Evolutionary conservation across 2,329 filamentous ascomycete genomes (phyloP), one percentile per base, ranked within the genome.

Genomic region (Penicillium sp.): DNA sequence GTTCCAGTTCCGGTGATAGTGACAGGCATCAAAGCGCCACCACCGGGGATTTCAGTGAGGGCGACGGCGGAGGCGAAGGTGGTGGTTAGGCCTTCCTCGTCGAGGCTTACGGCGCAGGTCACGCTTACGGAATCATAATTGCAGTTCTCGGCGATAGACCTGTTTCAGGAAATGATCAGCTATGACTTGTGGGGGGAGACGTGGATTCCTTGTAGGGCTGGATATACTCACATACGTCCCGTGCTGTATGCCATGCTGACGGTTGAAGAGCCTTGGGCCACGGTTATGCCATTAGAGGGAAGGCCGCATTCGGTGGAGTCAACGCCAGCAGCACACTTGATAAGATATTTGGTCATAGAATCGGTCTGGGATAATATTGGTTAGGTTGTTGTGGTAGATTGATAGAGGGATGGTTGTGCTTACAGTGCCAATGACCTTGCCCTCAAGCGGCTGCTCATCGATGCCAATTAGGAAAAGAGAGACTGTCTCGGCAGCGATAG

Each of bases 391-490:
- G 10, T 8, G 2, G 3, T 19, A 2, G 34, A 29, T 34, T 3
- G 40, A 33, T 21, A 21, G 21, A 37, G 19, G 15, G 3, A 15
- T 17, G 15, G 9, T 46, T 34, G 6, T 4, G 6, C 48, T 17
- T 42, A 50, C 48, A 10, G 35, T 26, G 15, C 48, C 48, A 35
- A 50, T 26, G 48, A 50, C 43, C 43, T 47, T 42, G 31, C 22
- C 48, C 7, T 35, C 31, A 22, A 47, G n/a, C 13, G 10, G 8
- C 17, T 50, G 48, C 12, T 6, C 7, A 17, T 50, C 48, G 19
- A 50, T 42, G 3, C 48, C 48, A 7, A 26, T 37, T 2, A 50
- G 43, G 31, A 47, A 46, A n/a, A 50, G 43, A 34, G 43, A 32
- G 43, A 47, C 43, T n/a, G 43, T 47, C 6, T 50, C 37, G 19